These are phyloP conservation scores for Phytophthora litchii DNA, from an alignment of 352 stramenopile genomes.

Conservation along the genomic window DNA sequence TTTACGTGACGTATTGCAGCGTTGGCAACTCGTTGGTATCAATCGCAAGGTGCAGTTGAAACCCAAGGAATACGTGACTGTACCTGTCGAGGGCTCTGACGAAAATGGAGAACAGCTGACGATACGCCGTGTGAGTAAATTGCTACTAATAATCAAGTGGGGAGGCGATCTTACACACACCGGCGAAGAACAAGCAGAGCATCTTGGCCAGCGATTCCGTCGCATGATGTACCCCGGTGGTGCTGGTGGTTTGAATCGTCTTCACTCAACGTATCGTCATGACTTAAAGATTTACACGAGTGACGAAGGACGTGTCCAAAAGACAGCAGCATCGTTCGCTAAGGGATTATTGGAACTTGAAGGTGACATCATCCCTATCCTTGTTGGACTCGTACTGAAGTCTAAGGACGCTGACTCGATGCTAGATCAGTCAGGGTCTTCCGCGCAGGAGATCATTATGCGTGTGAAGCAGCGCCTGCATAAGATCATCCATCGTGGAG, in stretches of 20 bases:
- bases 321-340: conserved; percentile 98
- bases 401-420: conserved; percentile 94
- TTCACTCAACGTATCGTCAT: conserved; percentile 99
- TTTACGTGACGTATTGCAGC: conserved; percentile 95
- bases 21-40: conserved; percentile 96
- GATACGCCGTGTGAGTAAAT: conserved; percentile 67
- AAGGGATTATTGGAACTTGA: conserved; percentile 99
- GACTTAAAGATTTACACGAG: conserved; percentile 99
- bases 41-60: conserved; percentile 99
- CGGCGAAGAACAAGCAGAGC: conserved; percentile 95
- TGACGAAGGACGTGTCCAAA: conserved; percentile 99
- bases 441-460: conserved; percentile 92
- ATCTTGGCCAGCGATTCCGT: conserved; percentile 91
- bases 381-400: conserved; percentile 94
- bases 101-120: conserved; percentile 40
- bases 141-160: conserved; percentile 99
- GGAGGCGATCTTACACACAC: conserved; percentile 98
- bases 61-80: conserved; percentile 62
- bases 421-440: conserved; percentile 98
- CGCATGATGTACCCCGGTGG: conserved; percentile 91
- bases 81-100: conserved; percentile 24
- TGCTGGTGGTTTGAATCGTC: conserved; percentile 95
- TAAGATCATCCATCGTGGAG: conserved; percentile 84
- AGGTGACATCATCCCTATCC: conserved; percentile 98
- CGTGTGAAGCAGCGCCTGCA: conserved; percentile 88